Percentiles rank a stretch among this genome's conserved stretches.
Conservation (phyloP, 306 rosid species). For the Cicer bijugum region DNA sequence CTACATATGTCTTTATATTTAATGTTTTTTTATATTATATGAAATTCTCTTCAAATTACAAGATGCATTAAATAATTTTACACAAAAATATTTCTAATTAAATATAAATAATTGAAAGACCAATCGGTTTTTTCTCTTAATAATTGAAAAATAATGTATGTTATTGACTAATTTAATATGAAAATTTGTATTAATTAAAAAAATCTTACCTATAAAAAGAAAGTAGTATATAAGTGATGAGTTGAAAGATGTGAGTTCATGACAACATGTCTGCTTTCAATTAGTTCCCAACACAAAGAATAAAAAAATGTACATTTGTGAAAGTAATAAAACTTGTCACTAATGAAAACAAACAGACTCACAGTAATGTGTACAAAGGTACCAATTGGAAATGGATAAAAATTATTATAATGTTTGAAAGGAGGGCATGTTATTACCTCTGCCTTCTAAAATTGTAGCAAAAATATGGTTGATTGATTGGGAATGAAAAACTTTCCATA, state of each 20-base stretch:
- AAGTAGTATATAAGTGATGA: no score
- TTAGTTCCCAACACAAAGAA: background rate
- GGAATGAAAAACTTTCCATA: conserved; percentile 8
- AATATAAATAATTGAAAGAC: no score
- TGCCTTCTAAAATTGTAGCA: background rate
- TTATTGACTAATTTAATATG: no score
- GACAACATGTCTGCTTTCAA: background rate
- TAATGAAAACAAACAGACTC: conserved; percentile 18
- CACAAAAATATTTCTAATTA: no score
- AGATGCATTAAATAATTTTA: no score
- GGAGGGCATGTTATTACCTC: conserved; percentile 7
- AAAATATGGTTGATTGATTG: background rate
- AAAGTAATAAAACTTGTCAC: conserved; percentile 24
- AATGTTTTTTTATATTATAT: no score
- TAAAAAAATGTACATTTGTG: background rate
- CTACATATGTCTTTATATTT: no score
- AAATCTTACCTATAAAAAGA: no score
- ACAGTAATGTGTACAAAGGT: background rate
- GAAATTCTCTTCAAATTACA: no score
- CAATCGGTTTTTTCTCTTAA: no score
- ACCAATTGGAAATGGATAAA: conserved; percentile 17
- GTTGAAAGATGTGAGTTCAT: background rate
- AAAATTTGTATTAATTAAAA: no score
- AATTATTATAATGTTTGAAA: conserved; percentile 13
- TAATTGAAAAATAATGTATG: no score